Evolutionary conservation across 2,329 filamentous ascomycete genomes (phyloP).

Genomic region (Colletotrichum phormii): DNA sequence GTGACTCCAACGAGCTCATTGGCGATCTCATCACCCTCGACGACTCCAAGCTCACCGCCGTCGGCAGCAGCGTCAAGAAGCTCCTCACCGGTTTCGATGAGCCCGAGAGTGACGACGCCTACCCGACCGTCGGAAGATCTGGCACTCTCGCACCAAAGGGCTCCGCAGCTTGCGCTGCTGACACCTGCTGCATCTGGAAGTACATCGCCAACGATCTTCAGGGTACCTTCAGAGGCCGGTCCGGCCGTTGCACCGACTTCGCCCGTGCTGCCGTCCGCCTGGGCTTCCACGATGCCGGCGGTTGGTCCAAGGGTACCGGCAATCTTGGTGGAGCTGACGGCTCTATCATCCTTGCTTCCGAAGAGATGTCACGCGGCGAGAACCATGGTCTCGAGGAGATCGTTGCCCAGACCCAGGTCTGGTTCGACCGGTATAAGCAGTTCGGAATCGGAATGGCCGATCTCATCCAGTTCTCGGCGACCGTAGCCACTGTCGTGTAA

Average conservation of each 20-base stretch:
- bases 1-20: slow-evolving; percentile 40
- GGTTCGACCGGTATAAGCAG: slow-evolving; percentile 53
- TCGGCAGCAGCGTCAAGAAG: slow-evolving; percentile 50
- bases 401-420: slow-evolving; percentile 49
- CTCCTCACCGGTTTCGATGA: slow-evolving; percentile 48
- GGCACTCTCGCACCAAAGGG: slow-evolving; percentile 38
- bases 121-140: slow-evolving; percentile 20
- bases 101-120: slow-evolving; percentile 41
- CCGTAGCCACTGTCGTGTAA: slow-evolving; percentile 58
- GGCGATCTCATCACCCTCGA: slow-evolving; percentile 51
- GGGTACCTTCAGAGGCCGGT: slow-evolving; percentile 47
- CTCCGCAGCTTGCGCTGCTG: slow-evolving; percentile 46
- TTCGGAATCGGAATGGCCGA: slow-evolving; percentile 61
- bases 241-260: slow-evolving; percentile 54
- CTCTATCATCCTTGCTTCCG: slow-evolving; percentile 52
- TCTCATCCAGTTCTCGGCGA: slow-evolving; percentile 64
- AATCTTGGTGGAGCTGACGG: slow-evolving; percentile 58
- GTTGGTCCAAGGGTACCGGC: slow-evolving; percentile 52
- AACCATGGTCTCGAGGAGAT: slow-evolving; percentile 61
- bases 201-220: slow-evolving; percentile 54
- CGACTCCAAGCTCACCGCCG: slow-evolving; percentile 46
- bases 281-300: slow-evolving; percentile 60
- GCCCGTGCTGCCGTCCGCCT: slow-evolving; percentile 58
- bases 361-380: slow-evolving; percentile 51
- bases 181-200: slow-evolving; percentile 59